Percentiles rank a stretch among this genome's conserved stretches.
Evolutionary conservation across 306 rosid genomes (phyloP).

Genomic region (Quercus agrifolia): DNA sequence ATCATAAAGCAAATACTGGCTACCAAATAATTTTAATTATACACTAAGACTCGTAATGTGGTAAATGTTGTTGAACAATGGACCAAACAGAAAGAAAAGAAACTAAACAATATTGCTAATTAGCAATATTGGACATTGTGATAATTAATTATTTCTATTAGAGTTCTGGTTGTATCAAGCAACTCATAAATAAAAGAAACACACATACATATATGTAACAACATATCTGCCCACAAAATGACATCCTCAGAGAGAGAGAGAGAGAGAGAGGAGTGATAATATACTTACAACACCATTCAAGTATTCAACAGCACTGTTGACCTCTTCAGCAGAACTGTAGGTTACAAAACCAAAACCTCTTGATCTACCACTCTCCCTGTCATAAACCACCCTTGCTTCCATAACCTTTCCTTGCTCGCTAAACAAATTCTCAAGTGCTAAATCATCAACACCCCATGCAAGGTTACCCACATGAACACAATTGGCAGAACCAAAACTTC

Average conservation of each 20-base stretch:
- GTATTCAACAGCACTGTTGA: conserved; percentile 63
- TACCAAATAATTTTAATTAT: background rate
- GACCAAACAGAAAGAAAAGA: background rate
- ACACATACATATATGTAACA: background rate
- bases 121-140: background rate
- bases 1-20: background rate
- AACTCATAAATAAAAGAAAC: background rate
- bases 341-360: conserved; percentile 97
- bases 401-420: conserved; percentile 71
- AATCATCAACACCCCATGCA: conserved; percentile 90
- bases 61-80: background rate
- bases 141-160: background rate
- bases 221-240: background rate
- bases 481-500: conserved; percentile 29
- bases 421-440: conserved; percentile 69
- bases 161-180: background rate
- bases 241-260: background rate
- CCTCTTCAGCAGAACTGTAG: conserved; percentile 58
- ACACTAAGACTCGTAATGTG: background rate
- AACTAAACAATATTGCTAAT: background rate
- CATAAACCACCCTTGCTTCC: conserved; percentile 88
- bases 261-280: background rate
- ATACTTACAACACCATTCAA: conserved; percentile 81
- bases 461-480: conserved; percentile 88
- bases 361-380: conserved; percentile 95